A percentile compares a stretch with the other conserved stretches of the same genome.
Conservation (phyloP, 23 red algal species). For the Agarophyton chilense region DNA sequence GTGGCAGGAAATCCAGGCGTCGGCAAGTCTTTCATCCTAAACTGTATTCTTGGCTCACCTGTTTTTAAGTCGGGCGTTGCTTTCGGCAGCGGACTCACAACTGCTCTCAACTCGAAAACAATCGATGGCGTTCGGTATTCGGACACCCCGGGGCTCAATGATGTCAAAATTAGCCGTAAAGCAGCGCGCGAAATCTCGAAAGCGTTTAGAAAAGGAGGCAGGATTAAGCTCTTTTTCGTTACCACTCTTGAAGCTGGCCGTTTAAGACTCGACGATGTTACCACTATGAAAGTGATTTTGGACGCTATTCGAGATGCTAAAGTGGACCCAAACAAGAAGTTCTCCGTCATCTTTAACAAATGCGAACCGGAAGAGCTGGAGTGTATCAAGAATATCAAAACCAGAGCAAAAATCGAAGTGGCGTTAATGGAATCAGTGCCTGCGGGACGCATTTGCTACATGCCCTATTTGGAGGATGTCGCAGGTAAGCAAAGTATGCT, state of each 20-base stretch:
- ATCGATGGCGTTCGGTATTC: not conserved
- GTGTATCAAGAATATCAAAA: not conserved
- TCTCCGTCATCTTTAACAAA: slow-evolving; percentile 35
- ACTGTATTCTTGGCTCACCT: not conserved
- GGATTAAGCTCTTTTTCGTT: slow-evolving; percentile 10
- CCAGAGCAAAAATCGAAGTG: not conserved
- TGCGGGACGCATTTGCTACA: not conserved
- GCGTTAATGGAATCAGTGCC: not conserved
- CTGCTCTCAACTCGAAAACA: not conserved
- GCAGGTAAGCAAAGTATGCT: not conserved
- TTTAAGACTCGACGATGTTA: not conserved
- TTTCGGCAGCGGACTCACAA: not conserved
- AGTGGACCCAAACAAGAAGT: not conserved
- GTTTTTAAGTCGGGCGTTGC: not conserved
- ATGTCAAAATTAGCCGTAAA: not conserved
- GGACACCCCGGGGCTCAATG: slow-evolving; percentile 21
- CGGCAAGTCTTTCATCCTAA: slow-evolving; percentile 22
- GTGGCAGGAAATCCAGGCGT: slow-evolving; percentile 23
- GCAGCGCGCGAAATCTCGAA: slow-evolving; percentile 13
- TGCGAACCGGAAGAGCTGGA: not conserved
- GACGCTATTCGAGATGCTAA: not conserved
- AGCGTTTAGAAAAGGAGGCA: not conserved
- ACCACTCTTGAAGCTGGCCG: slow-evolving; percentile 7
- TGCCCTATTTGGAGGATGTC: not conserved
- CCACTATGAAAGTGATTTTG: not conserved